phyloP scores from a whole-genome alignment of 2,329 filamentous ascomycete genomes.

The Dactylonectria estremocensis region DNA sequence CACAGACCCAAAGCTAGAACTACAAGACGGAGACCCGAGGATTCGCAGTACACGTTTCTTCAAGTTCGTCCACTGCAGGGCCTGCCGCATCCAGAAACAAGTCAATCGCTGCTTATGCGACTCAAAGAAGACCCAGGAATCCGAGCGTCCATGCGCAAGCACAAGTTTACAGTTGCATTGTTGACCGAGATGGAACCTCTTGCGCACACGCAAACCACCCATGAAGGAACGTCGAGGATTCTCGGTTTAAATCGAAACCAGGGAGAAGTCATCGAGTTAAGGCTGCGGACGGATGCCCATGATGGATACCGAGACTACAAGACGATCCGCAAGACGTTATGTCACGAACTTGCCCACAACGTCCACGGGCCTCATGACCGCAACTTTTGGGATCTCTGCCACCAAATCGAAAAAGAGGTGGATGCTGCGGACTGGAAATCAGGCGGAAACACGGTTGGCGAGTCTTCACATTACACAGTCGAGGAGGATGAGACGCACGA shows the following conservation, averaged over 20 bases:
- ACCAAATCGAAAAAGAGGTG: conserved; percentile 90
- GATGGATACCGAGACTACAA: conserved; percentile 96
- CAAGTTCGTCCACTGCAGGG: conserved; percentile 82
- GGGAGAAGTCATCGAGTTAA: conserved; percentile 91
- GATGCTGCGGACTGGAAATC: conserved; percentile 83
- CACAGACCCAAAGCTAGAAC: conserved; percentile 49
- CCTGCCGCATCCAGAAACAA: conserved; percentile 82
- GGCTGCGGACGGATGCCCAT: conserved; percentile 92
- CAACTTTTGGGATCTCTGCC: conserved; percentile 91
- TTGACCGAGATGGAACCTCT: conserved; percentile 97
- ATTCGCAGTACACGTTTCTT: conserved; percentile 84
- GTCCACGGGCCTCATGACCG: conserved; percentile 88
- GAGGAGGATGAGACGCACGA: conserved; percentile 69
- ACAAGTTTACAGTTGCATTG: conserved; percentile 87
- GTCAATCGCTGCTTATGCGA: conserved; percentile 79
- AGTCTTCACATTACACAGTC: conserved; percentile 74
- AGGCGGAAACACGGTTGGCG: conserved; percentile 76
- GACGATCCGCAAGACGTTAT: conserved; percentile 91
- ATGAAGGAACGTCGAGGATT: conserved; percentile 81
- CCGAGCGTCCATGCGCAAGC: conserved; percentile 84
- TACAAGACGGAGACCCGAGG: conserved; percentile 58
- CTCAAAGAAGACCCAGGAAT: conserved; percentile 90
- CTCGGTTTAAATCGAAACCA: conserved; percentile 89
- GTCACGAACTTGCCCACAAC: conserved; percentile 96
- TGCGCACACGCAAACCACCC: conserved; percentile 79